Conservation (phyloP, 2,329 filamentous ascomycete species). For the Fusarium palustre region DNA sequence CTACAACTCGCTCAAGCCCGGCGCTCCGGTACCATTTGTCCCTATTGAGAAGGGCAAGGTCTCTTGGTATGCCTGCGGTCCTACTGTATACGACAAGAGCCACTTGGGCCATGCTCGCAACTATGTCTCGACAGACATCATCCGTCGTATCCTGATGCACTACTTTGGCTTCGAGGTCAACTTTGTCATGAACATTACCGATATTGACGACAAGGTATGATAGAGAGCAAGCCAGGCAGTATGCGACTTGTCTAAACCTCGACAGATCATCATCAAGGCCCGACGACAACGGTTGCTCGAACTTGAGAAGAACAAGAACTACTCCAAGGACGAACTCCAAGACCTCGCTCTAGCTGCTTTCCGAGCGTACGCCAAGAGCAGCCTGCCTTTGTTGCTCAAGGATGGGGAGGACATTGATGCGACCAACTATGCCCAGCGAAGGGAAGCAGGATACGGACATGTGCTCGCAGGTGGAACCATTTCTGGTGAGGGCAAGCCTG, state of each 20-base stretch:
- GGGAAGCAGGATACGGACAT: slow-evolving; percentile 65
- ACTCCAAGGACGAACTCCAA: slow-evolving; percentile 59
- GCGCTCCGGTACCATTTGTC: slow-evolving; percentile 78
- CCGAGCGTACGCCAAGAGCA: slow-evolving; percentile 65
- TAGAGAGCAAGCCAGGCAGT: not conserved
- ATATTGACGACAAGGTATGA: slow-evolving; percentile 78
- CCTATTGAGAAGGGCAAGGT: slow-evolving; percentile 78
- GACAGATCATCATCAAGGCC: slow-evolving; percentile 69
- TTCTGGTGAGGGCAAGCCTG: slow-evolving; percentile 68
- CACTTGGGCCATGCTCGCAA: slow-evolving; percentile 88
- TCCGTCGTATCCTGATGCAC: slow-evolving; percentile 82
- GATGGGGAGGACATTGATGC: slow-evolving; percentile 59
- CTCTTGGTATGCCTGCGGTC: slow-evolving; percentile 90
- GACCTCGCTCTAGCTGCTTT: slow-evolving; percentile 66
- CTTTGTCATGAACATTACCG: slow-evolving; percentile 95
- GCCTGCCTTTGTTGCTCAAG: slow-evolving; percentile 63
- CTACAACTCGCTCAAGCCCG: slow-evolving; percentile 81
- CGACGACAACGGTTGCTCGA: slow-evolving; percentile 85
- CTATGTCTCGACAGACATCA: slow-evolving; percentile 91
- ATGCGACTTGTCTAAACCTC: slow-evolving; percentile 33
- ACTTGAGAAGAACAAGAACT: slow-evolving; percentile 77
- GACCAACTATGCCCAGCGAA: slow-evolving; percentile 62
- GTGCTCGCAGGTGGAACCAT: slow-evolving; percentile 68
- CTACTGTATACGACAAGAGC: slow-evolving; percentile 85
- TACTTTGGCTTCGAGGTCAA: slow-evolving; percentile 86